A percentile compares a stretch with the other conserved stretches of the same genome.
Conservation (phyloP, 768 basidiomycete genomes). For the Psilocybe sp. region DNA sequence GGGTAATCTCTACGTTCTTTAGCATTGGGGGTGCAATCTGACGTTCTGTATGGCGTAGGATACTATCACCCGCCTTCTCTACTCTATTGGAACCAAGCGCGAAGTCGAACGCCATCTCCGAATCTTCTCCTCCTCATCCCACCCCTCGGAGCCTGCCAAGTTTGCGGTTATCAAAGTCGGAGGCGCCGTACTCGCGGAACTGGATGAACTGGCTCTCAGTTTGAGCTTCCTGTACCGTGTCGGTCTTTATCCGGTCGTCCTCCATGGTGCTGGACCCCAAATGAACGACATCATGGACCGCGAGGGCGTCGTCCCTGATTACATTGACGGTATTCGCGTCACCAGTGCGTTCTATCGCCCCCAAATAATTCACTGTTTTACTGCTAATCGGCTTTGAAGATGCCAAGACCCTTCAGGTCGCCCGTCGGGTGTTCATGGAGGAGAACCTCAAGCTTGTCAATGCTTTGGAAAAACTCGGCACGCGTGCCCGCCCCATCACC, state of each 20-base stretch:
- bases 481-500: constrained; percentile 95
- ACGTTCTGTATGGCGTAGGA: constrained; percentile 50
- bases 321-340: constrained; percentile 96
- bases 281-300: constrained; percentile 90
- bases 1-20: constrained; percentile 35
- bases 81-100: constrained; percentile 94
- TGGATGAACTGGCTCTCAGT: constrained; percentile 92
- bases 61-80: constrained; percentile 93
- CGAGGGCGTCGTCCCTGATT: constrained; percentile 93
- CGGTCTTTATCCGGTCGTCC: constrained; percentile 95
- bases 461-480: constrained; percentile 91
- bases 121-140: constrained; percentile 94
- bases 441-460: constrained; percentile 95
- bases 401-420: constrained; percentile 90
- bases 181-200: constrained; percentile 88
- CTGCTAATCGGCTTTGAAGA: constrained; percentile 41
- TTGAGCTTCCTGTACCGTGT: constrained; percentile 96
- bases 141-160: constrained; percentile 86
- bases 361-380: neutral
- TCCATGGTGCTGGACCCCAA: constrained; percentile 96
- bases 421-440: constrained; percentile 94
- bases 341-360: constrained; percentile 60
- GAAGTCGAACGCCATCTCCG: constrained; percentile 98
- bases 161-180: constrained; percentile 99
- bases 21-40: neutral